A percentile compares a stretch with the other conserved stretches of the same genome.
phyloP scores from a whole-genome alignment of 495 filamentous ascomycete genomes.

The Talaromyces wortmannii region DNA sequence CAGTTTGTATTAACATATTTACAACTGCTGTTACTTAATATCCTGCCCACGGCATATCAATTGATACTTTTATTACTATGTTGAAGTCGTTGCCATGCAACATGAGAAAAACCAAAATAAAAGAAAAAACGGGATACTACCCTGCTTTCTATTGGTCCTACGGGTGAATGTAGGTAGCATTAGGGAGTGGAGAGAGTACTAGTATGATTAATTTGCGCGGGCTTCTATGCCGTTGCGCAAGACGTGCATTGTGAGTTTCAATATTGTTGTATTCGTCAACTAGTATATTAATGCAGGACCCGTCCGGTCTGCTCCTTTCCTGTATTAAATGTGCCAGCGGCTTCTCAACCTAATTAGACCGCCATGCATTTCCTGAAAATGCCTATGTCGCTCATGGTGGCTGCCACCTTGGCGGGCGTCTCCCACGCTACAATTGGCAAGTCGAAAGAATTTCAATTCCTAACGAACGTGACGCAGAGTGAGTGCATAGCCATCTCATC shows the following conservation, averaged over 20 bases:
- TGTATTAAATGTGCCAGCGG: background rate
- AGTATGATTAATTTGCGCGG: background rate
- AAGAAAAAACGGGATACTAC: background rate
- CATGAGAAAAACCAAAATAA: background rate
- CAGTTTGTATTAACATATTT: background rate
- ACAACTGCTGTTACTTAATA: background rate
- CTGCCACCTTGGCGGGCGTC: background rate
- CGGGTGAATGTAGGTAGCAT: background rate
- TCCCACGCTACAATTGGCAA: background rate
- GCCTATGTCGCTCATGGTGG: background rate
- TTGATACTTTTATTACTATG: background rate
- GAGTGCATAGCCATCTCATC: background rate
- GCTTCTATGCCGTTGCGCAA: background rate
- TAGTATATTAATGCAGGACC: background rate
- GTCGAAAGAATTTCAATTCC: background rate
- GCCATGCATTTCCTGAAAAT: background rate
- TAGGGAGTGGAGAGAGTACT: background rate
- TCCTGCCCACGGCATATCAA: background rate
- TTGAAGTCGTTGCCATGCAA: background rate
- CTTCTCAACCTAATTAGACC: background rate
- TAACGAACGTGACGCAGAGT: background rate
- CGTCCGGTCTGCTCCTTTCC: background rate
- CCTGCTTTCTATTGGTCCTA: background rate
- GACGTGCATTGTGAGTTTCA: background rate
- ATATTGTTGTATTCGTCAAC: background rate